Conservation (phyloP, 2,329 filamentous ascomycete genomes). For the Juglanconis sp. region DNA sequence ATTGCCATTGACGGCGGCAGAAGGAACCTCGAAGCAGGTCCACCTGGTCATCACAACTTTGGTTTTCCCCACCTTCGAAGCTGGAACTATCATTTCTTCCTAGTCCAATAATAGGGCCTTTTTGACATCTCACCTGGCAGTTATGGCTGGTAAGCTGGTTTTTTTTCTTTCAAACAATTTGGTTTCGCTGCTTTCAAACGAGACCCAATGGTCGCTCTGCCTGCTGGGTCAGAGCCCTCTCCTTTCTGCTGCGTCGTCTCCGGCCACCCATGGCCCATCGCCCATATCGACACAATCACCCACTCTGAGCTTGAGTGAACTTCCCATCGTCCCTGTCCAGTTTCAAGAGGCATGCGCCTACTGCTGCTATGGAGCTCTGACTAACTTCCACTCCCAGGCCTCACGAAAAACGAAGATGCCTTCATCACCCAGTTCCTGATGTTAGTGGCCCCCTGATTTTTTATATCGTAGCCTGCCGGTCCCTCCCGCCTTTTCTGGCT, state of each 20-base stretch:
- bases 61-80: not conserved
- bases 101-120: not conserved
- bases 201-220: not conserved
- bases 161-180: not conserved
- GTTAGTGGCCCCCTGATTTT: not conserved
- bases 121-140: not conserved
- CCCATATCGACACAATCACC: too few relatives aligned
- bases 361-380: not conserved
- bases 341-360: not conserved
- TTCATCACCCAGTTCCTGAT: slow-evolving; percentile 14
- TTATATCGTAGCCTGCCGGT: not conserved
- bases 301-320: too few relatives aligned
- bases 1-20: not conserved
- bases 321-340: too few relatives aligned
- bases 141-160: slow-evolving; percentile 3
- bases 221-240: not conserved
- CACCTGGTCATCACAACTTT: too few relatives aligned
- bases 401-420: slow-evolving; percentile 16
- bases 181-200: not conserved
- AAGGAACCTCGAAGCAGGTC: not conserved
- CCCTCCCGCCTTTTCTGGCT: not conserved
- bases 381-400: not conserved
- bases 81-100: not conserved
- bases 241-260: too few relatives aligned
- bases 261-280: too few relatives aligned